phyloP scores from a whole-genome alignment of 2,329 filamentous ascomycete genomes.

The Fusarium drepaniforme region DNA sequence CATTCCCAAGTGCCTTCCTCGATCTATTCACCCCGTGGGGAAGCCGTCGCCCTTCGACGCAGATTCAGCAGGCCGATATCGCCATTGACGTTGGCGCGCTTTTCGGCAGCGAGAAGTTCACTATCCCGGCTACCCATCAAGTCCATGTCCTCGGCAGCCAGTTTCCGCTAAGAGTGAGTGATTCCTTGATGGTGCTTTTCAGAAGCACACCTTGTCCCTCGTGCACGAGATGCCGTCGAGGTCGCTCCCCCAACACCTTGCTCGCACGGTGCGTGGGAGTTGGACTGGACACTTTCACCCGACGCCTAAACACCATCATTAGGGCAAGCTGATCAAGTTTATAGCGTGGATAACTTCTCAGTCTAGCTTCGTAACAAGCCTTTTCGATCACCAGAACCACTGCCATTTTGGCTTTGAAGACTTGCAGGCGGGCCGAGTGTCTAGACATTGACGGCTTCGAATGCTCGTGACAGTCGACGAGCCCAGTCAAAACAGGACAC shows the following conservation, averaged over 20 bases:
- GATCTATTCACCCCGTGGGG: neutral
- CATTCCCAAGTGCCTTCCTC: neutral
- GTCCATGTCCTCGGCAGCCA: neutral
- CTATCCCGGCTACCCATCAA: neutral
- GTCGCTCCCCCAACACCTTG: neutral
- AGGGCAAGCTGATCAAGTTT: neutral
- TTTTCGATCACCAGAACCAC: neutral
- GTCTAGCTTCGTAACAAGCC: neutral
- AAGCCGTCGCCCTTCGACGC: neutral
- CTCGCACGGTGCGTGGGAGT: neutral
- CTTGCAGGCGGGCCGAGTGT: neutral
- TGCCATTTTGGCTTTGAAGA: neutral
- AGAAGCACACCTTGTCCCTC: neutral
- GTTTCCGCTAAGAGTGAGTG: neutral
- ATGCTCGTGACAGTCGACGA: neutral
- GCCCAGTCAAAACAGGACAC: neutral
- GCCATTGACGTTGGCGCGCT: neutral
- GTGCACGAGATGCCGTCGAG: neutral
- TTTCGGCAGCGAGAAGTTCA: neutral
- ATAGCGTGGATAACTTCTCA: neutral
- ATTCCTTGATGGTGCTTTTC: neutral
- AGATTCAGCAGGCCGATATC: neutral
- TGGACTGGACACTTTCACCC: neutral
- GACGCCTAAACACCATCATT: neutral
- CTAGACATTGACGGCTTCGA: neutral